Evolutionary conservation across 2,329 filamentous ascomycete species (phyloP), one percentile per base, ranked within the genome.

Genomic region (Aspergillus intermedius): DNA sequence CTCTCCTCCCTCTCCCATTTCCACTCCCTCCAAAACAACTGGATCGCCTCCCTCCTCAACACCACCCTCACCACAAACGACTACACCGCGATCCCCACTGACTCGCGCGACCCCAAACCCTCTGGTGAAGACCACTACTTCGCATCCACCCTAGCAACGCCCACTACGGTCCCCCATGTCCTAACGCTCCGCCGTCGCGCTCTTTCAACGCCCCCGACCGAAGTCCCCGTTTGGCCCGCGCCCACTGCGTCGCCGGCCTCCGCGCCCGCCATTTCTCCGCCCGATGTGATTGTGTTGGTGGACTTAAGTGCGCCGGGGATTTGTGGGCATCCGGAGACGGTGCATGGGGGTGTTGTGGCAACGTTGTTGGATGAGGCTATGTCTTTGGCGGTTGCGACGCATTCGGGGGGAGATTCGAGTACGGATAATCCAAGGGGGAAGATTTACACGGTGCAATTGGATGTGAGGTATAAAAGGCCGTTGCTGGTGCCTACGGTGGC

Each of bases 351-450:
- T 13, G 56, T 73, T 30, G 53, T 70, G 10, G 66, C 68, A 23
- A 68, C 68, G 4, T 49, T 73, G 19, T 61, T 75, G 21, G 72
- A 75, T 48, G 72, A 75, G 56, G 62, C 67, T 21, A 73, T 74
- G 68, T 71, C 69, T 1, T 50, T 71, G 12, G 64, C 65, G 10
- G 61, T 71, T 23, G 62, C 64, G 47, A 51, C 63, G 22, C 65
- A 67, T 55, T 51, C 60, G 8, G 54, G 34, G 34, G 15, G n/a
- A 37, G 46, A 37, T 49, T 53, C 47, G 22, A 28, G 2, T 2
- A 55, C 55, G 3, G 49, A 54, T 39, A 57, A 60, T 19, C 58
- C 63, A 10, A 59, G 62, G 5, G 63, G 63, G 1, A 58, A 54
- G 42, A 60, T 68, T 19, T 74, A 65, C 42, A 74, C 71, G 0